phyloP scores from a whole-genome alignment of 2,329 filamentous ascomycete genomes.

The Apiospora arundinis region DNA sequence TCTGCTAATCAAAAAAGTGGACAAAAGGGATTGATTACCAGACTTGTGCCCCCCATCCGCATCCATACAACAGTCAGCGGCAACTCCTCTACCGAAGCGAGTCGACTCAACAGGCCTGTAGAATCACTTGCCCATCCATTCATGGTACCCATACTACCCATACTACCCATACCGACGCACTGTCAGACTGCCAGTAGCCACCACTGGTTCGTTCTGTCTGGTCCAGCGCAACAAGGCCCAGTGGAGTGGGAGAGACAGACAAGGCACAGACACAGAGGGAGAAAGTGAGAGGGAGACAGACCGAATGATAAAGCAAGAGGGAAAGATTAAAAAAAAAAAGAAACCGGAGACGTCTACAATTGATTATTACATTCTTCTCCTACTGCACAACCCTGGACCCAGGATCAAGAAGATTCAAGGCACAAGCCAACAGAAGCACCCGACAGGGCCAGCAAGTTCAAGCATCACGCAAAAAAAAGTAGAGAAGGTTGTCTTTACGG shows the following conservation, averaged over 20 bases:
- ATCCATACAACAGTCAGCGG: slow-evolving; percentile 13
- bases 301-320: neutral
- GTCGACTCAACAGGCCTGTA: slow-evolving; percentile 2
- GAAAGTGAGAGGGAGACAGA: neutral
- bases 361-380: slow-evolving; percentile 17
- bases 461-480: slow-evolving; percentile 17
- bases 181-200: slow-evolving; percentile 9
- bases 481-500: slow-evolving; percentile 13
- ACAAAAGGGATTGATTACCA: slow-evolving; percentile 18
- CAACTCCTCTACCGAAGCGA: slow-evolving; percentile 12
- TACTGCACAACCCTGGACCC: slow-evolving; percentile 1
- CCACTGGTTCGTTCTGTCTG: slow-evolving; percentile 12
- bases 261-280: neutral
- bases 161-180: slow-evolving; percentile 1
- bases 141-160: neutral
- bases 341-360: neutral
- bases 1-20: slow-evolving; percentile 19
- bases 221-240: neutral
- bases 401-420: neutral
- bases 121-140: neutral
- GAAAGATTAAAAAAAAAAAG: neutral
- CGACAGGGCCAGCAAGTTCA: slow-evolving; percentile 5
- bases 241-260: neutral
- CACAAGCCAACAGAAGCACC: slow-evolving; percentile 10
- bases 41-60: slow-evolving; percentile 11